Percentiles rank a stretch among this genome's conserved stretches.
These are phyloP conservation scores for Boletus rubescentipes DNA, from an alignment of 768 basidiomycete genomes.

Conservation along the genomic window DNA sequence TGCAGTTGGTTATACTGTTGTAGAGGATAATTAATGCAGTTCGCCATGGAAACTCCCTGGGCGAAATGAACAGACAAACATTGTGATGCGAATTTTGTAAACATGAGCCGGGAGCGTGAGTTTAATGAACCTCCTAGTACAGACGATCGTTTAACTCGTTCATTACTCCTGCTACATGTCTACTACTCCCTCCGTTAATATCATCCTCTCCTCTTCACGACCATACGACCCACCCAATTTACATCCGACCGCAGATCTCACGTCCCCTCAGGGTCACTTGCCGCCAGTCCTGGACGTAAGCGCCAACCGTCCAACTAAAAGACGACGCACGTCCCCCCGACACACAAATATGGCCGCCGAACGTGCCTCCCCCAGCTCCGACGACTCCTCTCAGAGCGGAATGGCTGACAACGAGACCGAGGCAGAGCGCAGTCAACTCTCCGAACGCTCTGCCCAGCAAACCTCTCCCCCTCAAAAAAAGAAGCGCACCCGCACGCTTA, in stretches of 20 bases:
- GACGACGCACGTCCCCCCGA: conserved; percentile 8
- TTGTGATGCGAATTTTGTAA: too few relatives aligned
- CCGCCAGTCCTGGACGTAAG: conserved; percentile 17
- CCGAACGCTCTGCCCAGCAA: conserved; percentile 36
- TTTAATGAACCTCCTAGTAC: too few relatives aligned
- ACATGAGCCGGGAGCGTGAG: too few relatives aligned
- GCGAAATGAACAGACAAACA: neutral
- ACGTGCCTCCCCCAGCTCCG: conserved; percentile 30
- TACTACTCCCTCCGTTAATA: conserved; percentile 26
- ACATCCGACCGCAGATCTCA: conserved; percentile 9
- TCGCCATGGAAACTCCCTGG: too few relatives aligned
- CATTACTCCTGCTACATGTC: conserved; percentile 24
- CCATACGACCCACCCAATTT: neutral
- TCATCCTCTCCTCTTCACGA: conserved; percentile 2
- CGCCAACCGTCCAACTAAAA: conserved; percentile 20
- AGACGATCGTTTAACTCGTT: too few relatives aligned
- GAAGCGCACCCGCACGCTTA: conserved; percentile 84
- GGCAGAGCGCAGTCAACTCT: conserved; percentile 41
- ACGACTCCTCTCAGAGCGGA: conserved; percentile 52
- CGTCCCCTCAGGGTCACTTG: conserved; percentile 13
- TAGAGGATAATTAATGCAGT: too few relatives aligned
- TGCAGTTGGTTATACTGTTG: too few relatives aligned
- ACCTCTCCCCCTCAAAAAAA: conserved; percentile 39
- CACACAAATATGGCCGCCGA: conserved; percentile 23
- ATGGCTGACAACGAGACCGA: conserved; percentile 62